Base-by-base conservation (phyloP, 163 green algal genomes). In the Volvox carteri region DNA sequence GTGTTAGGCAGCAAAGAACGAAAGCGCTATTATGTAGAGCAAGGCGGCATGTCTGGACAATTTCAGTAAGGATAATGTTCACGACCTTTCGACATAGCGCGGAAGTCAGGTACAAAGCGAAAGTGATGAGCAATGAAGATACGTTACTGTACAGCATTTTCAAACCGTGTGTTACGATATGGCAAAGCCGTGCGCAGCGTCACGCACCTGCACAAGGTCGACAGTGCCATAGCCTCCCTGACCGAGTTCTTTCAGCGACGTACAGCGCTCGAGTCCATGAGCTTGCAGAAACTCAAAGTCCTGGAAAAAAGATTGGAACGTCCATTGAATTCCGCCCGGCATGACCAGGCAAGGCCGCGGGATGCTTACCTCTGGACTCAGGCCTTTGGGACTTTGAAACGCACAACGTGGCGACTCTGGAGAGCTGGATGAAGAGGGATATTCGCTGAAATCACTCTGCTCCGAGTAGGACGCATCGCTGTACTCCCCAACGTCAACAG, bases 121-220 rank as follows among this genome's bases (percentile, higher is more conserved):
- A n/a, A n/a, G n/a, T n/a, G n/a, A n/a, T n/a, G n/a, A n/a, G n/a
- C n/a, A n/a, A n/a, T n/a, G n/a, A n/a, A n/a, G n/a, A n/a, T n/a
- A n/a, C n/a, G n/a, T n/a, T n/a, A n/a, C n/a, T n/a, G n/a, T n/a
- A n/a, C n/a, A n/a, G n/a, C n/a, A n/a, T n/a, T n/a, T n/a, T n/a
- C n/a, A n/a, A n/a, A n/a, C n/a, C n/a, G n/a, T n/a, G n/a, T n/a
- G n/a, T n/a, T n/a, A n/a, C n/a, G n/a, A n/a, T n/a, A n/a, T n/a
- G n/a, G n/a, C 54, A 65, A 8, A 12, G 54, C 50, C 50, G 12
- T 65, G 8, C 0, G 73, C 46, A 46, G 33, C 3, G 30, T 52
- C 12, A 62, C 83, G 14, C 25, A 88, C 83, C 83, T 88, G 68
- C 4, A 88, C 83, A 25, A 88, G 50, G 83, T 88, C 83, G 4